Evolutionary conservation across 192 early-diverging fungal genomes (phyloP).

Genomic region (Chytriomyces confervae): DNA sequence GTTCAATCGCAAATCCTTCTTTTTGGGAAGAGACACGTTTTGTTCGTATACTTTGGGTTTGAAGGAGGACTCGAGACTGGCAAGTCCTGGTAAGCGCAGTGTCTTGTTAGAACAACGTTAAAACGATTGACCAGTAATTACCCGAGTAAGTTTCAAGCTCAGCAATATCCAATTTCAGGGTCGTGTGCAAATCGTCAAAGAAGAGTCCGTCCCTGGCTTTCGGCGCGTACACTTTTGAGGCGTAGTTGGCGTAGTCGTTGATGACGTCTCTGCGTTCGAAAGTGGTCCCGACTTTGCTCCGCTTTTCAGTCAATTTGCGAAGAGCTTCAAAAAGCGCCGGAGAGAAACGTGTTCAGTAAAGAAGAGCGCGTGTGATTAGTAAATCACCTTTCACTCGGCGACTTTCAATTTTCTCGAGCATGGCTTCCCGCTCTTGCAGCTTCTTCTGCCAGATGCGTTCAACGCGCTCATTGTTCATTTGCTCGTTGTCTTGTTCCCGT

Average conservation of each 20-base stretch:
- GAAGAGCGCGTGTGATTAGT: too few species aligned
- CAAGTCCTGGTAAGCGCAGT: conserved; percentile 33
- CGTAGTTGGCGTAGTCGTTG: conserved; percentile 61
- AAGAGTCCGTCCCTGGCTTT: conserved; percentile 62
- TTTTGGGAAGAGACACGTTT: conserved; percentile 36
- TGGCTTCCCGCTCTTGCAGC: conserved; percentile 58
- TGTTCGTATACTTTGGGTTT: conserved; percentile 41
- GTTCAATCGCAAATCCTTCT: conserved; percentile 34
- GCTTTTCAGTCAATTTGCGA: conserved; percentile 56
- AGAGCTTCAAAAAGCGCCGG: conserved; percentile 38
- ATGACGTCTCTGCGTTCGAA: conserved; percentile 63
- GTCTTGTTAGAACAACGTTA: neutral
- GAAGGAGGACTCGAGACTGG: conserved; percentile 47
- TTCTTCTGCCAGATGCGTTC: conserved; percentile 64
- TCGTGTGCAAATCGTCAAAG: conserved; percentile 41
- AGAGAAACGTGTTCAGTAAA: neutral
- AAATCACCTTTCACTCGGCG: conserved; percentile 52
- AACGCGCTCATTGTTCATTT: conserved; percentile 50
- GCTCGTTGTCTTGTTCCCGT: conserved; percentile 60
- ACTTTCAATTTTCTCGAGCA: conserved; percentile 54
- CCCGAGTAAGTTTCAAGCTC: conserved; percentile 49
- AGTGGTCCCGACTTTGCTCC: conserved; percentile 51
- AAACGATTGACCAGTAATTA: conserved; percentile 2
- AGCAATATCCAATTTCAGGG: conserved; percentile 42
- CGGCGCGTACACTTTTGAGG: conserved; percentile 61